Percentiles rank a stretch among this genome's conserved stretches.
Conservation (phyloP, 768 basidiomycete genomes). For the Lyophyllum decastes region DNA sequence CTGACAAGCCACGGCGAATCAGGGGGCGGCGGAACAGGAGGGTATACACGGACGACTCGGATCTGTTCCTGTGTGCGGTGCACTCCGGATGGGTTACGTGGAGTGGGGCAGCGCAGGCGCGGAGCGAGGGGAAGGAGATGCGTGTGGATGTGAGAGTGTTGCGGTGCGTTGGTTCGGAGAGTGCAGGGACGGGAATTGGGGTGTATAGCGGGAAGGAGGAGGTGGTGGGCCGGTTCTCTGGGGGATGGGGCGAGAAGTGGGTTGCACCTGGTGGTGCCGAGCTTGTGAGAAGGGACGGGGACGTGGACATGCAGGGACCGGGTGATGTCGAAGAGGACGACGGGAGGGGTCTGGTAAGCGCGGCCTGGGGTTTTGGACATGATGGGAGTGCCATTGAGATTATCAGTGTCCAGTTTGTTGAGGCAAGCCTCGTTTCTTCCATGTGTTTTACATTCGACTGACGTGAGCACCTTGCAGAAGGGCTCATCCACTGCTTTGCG, state of each 20-base stretch:
- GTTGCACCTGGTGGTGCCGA: conserved; percentile 21
- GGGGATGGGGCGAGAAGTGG: conserved; percentile 46
- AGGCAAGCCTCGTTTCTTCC: conserved; percentile 43
- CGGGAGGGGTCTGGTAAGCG: conserved; percentile 62
- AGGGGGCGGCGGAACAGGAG: conserved; percentile 24
- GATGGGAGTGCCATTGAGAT: conserved; percentile 80
- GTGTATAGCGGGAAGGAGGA: conserved; percentile 33
- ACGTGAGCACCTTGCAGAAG: conserved; percentile 34
- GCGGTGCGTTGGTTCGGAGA: conserved; percentile 30
- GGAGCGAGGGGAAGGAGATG: conserved; percentile 39
- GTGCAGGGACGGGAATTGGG: neutral
- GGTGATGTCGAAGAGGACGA: conserved; percentile 49
- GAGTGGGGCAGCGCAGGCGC: conserved; percentile 41
- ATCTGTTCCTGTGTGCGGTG: conserved; percentile 66
- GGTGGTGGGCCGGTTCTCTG: conserved; percentile 47
- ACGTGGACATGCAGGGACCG: conserved; percentile 26
- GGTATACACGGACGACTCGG: conserved; percentile 80
- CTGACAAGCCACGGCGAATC: conserved; percentile 2
- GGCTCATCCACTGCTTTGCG: conserved; percentile 48
- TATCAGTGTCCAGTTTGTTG: conserved; percentile 59
- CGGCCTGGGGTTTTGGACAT: conserved; percentile 77
- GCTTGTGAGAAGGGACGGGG: conserved; percentile 27
- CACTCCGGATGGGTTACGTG: conserved; percentile 63
- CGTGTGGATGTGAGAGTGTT: conserved; percentile 41
- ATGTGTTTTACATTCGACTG: neutral